Evolutionary conservation across 768 basidiomycete genomes (phyloP), one percentile per base, ranked within the genome.

Genomic region (Solioccasus polychromus): DNA sequence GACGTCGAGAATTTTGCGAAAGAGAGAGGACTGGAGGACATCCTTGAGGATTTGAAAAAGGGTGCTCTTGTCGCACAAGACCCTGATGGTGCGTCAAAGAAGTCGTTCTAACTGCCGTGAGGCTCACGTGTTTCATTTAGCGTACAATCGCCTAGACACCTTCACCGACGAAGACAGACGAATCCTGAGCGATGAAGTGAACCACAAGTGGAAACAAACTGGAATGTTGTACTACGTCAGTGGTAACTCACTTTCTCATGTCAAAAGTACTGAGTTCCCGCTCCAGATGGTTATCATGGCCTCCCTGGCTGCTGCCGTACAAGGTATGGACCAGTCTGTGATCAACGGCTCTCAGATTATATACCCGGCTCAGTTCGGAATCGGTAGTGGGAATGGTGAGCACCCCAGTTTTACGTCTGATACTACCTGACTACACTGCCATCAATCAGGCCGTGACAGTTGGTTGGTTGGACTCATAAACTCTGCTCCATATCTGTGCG

Each of bases 401-500:
- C 18, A 47, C 46, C 44, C 36, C 18, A 17, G 3, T 42, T 44
- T 44, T 26, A 39, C 45, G 36, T 48, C 12, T 23, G 26, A 25
- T 25, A 2, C 8, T 29, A 5, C 7, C n/a, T 8, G 6, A 20
- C 37, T 20, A 45, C 7, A n/a, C 28, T 51, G 52, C 30, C 50
- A 48, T 50, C 18, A 15, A 32, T 57, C 59, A 46, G 68, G 57
- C 8, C 69, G 63, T 19, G 79, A 89, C 52, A 69, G 80, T 43
- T 90, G 86, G 86, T 67, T 89, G 9, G 72, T 89, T n/a, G 88
- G 88, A 19, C 61, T 87, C 34, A 76, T 90, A 45, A 89, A 90
- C 56, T 72, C 85, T 17, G 87, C 73, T 2, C 77, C 77, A 10
- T 78, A 80, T 64, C 49, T 62, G 71, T 82, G 57, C 51, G 73